phyloP scores from a whole-genome alignment of 192 early-diverging fungal genomes.

The Umbelopsis sp. region DNA sequence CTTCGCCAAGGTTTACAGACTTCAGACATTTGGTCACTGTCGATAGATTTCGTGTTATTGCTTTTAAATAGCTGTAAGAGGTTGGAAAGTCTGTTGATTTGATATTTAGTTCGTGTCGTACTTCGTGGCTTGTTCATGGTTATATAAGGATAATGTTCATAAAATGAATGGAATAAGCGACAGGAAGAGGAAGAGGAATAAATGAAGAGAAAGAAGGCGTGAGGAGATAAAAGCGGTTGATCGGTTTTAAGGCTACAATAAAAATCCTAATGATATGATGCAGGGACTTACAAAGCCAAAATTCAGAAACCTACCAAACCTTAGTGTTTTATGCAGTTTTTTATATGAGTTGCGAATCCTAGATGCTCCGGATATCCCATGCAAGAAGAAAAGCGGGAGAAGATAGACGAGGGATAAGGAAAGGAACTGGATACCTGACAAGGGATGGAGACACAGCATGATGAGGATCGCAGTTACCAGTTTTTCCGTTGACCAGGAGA shows the following conservation, averaged over 20 bases:
- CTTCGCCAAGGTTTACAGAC: background rate
- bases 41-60: background rate
- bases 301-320: background rate
- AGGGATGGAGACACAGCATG: constrained; percentile 8
- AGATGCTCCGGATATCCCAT: background rate
- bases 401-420: background rate
- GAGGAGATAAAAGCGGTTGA: background rate
- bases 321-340: background rate
- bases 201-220: background rate
- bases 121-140: background rate
- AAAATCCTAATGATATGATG: background rate
- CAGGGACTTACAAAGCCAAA: background rate
- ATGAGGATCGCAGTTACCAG: background rate
- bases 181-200: background rate
- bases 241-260: background rate
- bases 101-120: background rate
- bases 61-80: constrained; percentile 2
- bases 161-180: constrained; percentile 6
- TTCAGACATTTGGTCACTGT: background rate
- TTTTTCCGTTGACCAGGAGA: no score
- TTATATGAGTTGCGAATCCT: background rate
- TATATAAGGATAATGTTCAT: background rate
- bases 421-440: background rate
- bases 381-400: background rate
- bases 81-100: background rate